Base-by-base conservation (phyloP, 495 filamentous ascomycete genomes). In the Daldinia decipiens region DNA sequence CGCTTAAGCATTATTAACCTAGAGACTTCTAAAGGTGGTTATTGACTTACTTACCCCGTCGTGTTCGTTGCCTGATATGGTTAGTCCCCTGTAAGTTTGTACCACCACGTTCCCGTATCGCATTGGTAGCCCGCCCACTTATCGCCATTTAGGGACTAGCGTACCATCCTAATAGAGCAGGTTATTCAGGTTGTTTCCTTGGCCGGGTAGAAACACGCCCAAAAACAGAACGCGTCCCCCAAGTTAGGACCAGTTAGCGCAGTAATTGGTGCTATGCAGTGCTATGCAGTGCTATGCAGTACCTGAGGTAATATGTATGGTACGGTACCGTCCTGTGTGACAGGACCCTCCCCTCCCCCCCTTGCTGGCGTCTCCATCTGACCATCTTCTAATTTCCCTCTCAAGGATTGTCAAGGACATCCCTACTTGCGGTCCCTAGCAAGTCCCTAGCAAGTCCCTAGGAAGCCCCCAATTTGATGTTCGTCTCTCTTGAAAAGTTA, bases 341-440 rank as follows among this genome's bases (percentile, higher is more conserved):
- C 62, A 57, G 39, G 54, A 64, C 17, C 31, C 40, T 21, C 66
- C 59, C 71, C 27, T 29, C 21, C 40, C 43, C 66, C 71, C 71
- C 67, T 70, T 61, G 66, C 34, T 61, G 65, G 57, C 52, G 71
- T 73, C 71, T 59, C 71, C 71, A 73, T 70, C 61, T 26, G 66
- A 45, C 55, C 71, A 73, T 73, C 66, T 70, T 70, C 62, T 63
- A 74, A 74, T 74, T 74, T 74, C 71, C 71, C 71, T 60, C 40
- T 43, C 67, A 70, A 70, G 29, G 29, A 5, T 32, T 60, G 26
- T 52, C 67, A 70, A 70, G 71, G 66, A 17, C 29, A 70, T 70
- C 71, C 71, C 67, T 73, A 73, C 65, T 36, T 55, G 39, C n/a
- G 36, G 47, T 59, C 64, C 53, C 27, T 17, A 56, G 31, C 31